phyloP scores from a whole-genome alignment of 2,329 filamentous ascomycete genomes.

The Aureobasidium vineae region DNA sequence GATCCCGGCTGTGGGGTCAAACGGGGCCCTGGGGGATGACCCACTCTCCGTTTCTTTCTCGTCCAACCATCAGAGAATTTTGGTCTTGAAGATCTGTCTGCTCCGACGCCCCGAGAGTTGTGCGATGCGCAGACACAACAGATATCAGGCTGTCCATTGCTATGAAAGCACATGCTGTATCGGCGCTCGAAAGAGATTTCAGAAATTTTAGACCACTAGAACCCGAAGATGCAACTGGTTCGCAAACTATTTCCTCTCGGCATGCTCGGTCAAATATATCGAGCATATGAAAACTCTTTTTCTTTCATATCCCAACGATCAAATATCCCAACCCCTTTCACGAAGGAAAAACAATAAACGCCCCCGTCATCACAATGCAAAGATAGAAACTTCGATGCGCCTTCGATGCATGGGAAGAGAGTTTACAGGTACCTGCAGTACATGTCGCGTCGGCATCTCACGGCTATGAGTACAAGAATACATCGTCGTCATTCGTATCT shows the following conservation, averaged over 20 bases:
- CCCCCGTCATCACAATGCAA: background rate
- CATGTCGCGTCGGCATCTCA: constrained; percentile 6
- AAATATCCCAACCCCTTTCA: constrained; percentile 3
- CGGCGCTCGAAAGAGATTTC: background rate
- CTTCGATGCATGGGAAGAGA: background rate
- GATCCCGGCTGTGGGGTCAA: constrained; percentile 9
- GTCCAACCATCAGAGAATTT: background rate
- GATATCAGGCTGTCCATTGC: background rate
- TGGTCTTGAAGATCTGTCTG: background rate
- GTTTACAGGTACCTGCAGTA: background rate
- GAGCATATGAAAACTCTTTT: constrained; percentile 6
- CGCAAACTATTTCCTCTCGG: background rate
- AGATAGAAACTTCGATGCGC: constrained; percentile 3
- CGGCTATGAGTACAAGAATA: background rate
- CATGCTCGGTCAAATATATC: constrained; percentile 12
- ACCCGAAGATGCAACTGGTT: background rate
- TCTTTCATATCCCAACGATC: constrained; percentile 4
- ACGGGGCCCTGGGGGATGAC: background rate
- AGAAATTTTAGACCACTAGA: background rate
- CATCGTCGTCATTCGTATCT: constrained; percentile 2
- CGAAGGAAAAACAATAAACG: background rate
- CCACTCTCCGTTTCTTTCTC: constrained; percentile 11
- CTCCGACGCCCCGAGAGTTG: constrained; percentile 3
- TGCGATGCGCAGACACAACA: background rate
- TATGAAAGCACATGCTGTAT: background rate